Percentiles rank a stretch among this genome's conserved stretches.
phyloP scores from a whole-genome alignment of 352 stramenopile species.

The Peronosclerospora sorghi region DNA sequence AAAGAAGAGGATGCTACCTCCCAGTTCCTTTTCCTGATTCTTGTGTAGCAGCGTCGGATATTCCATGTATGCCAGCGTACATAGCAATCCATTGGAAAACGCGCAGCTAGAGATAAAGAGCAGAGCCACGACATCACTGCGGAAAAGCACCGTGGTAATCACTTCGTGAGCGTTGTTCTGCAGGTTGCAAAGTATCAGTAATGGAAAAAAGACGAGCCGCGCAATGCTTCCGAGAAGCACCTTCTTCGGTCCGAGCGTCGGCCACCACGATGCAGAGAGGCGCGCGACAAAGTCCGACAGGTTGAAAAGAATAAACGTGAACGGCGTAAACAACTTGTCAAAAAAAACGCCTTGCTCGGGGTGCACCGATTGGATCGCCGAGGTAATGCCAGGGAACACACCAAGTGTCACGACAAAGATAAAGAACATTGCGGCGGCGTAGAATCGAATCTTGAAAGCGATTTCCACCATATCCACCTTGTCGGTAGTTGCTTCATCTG shows the following conservation, averaged over 20 bases:
- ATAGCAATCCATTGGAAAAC: slow-evolving; percentile 66
- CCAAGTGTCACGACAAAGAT: slow-evolving; percentile 70
- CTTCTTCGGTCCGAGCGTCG: slow-evolving; percentile 18
- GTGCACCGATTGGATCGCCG: slow-evolving; percentile 49
- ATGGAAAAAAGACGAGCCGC: slow-evolving; percentile 42
- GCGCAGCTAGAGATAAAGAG: slow-evolving; percentile 45
- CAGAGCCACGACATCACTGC: slow-evolving; percentile 50
- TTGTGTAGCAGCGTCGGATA: slow-evolving; percentile 43
- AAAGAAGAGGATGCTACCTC: slow-evolving; percentile 77
- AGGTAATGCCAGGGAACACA: slow-evolving; percentile 69
- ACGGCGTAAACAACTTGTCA: slow-evolving; percentile 60
- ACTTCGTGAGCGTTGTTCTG: slow-evolving; percentile 50
- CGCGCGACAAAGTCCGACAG: slow-evolving; percentile 57
- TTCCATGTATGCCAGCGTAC: slow-evolving; percentile 68
- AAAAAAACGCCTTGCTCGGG: slow-evolving; percentile 35
- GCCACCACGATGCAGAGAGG: slow-evolving; percentile 32
- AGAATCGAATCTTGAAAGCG: slow-evolving; percentile 50
- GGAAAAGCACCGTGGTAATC: slow-evolving; percentile 66
- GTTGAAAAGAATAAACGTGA: slow-evolving; percentile 75
- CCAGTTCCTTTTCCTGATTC: slow-evolving; percentile 58
- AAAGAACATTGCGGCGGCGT: slow-evolving; percentile 49
- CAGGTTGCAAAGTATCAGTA: slow-evolving; percentile 72
- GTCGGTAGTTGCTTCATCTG: slow-evolving; percentile 3
- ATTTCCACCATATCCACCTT: slow-evolving; percentile 41
- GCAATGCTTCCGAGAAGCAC: slow-evolving; percentile 30